Conservation (phyloP, 1,139 yeast species). For the Zygosaccharomyces pseudobailii region DNA sequence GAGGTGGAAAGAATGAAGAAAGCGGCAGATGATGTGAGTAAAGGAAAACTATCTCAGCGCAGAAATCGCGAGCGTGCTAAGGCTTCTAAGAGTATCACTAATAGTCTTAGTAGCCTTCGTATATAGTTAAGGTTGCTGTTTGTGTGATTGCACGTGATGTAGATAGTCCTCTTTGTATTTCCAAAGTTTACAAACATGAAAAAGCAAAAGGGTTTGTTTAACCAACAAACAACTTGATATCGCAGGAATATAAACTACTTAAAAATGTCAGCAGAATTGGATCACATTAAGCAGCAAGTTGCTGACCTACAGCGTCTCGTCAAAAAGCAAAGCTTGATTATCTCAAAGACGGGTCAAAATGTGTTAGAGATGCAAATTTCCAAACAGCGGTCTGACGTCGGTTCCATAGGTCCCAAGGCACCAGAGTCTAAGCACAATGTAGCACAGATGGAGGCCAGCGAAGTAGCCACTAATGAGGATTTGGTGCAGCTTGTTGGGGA, state of each 20-base stretch:
- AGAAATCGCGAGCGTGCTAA: conserved; percentile 39
- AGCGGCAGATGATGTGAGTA: conserved; percentile 68
- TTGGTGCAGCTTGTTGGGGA: conserved; percentile 82
- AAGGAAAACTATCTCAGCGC: conserved; percentile 53
- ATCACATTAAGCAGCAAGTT: conserved; percentile 42
- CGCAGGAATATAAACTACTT: neutral
- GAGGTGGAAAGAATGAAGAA: conserved; percentile 49
- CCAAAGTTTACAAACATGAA: neutral
- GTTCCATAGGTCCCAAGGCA: conserved; percentile 20
- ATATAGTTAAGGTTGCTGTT: conserved; percentile 12
- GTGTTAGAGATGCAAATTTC: conserved; percentile 62
- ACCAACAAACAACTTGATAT: neutral
- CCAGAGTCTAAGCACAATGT: conserved; percentile 9
- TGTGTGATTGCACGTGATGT: neutral
- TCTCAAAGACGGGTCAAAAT: conserved; percentile 72
- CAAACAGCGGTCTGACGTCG: conserved; percentile 36
- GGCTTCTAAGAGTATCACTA: conserved; percentile 32
- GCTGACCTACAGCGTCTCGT: conserved; percentile 47
- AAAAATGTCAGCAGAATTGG: conserved; percentile 28
- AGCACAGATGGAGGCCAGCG: conserved; percentile 45
- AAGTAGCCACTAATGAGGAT: conserved; percentile 75
- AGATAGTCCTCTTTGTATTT: neutral
- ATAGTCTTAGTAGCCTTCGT: conserved; percentile 27
- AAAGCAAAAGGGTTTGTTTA: neutral
- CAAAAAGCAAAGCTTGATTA: conserved; percentile 41